phyloP scores from a whole-genome alignment of 2,329 filamentous ascomycete genomes.

The Canariomyces notabilis region DNA sequence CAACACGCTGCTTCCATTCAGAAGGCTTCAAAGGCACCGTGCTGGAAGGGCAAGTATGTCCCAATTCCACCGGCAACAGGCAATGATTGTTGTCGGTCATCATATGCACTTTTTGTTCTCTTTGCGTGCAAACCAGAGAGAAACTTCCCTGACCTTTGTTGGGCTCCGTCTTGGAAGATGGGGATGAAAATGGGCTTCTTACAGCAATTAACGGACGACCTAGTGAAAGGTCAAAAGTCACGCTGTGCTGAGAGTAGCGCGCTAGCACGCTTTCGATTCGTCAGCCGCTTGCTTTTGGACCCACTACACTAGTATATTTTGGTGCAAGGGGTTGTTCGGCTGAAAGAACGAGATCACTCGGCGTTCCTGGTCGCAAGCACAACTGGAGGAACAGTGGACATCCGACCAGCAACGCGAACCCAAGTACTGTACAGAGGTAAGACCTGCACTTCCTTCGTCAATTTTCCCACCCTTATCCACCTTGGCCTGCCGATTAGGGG shows the following conservation, averaged over 20 bases:
- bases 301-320: constrained; percentile 19
- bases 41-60: too few relatives aligned
- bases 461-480: constrained; percentile 29
- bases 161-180: too few relatives aligned
- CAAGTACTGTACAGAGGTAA: constrained; percentile 30
- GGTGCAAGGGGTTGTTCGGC: constrained; percentile 17
- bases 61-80: too few relatives aligned
- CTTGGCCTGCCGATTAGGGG: constrained; percentile 28
- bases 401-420: constrained; percentile 26
- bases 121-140: too few relatives aligned
- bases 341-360: constrained; percentile 23
- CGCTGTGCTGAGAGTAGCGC: neutral
- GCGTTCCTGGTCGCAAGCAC: constrained; percentile 22
- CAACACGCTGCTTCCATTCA: neutral
- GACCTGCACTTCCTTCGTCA: constrained; percentile 28
- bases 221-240: neutral
- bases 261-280: constrained; percentile 14
- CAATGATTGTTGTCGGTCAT: too few relatives aligned
- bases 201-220: neutral
- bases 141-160: too few relatives aligned
- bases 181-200: neutral
- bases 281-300: constrained; percentile 6
- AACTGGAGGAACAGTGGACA: constrained; percentile 22
- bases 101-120: too few relatives aligned
- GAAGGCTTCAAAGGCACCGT: too few relatives aligned